phyloP scores from a whole-genome alignment of 306 rosid genomes.

The Pueraria montana region DNA sequence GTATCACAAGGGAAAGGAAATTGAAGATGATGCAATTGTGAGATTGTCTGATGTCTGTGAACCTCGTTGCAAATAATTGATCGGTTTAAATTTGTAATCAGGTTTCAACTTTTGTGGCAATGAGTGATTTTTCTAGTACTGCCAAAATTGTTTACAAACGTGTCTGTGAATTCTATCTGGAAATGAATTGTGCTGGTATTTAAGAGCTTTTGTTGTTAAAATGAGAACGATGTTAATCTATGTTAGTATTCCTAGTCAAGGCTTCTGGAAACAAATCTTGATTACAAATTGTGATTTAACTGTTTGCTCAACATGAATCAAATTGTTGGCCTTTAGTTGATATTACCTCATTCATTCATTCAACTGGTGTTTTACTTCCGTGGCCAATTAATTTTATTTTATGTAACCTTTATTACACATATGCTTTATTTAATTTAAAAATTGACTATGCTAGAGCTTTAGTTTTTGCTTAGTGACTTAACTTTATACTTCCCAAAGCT shows the following conservation, averaged over 20 bases:
- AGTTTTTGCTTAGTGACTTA: not conserved
- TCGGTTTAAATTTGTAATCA: not conserved
- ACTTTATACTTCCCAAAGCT: slow-evolving; percentile 8
- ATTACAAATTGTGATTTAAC: not conserved
- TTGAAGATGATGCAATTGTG: slow-evolving; percentile 23
- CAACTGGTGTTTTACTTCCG: slow-evolving; percentile 25
- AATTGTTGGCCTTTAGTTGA: slow-evolving; percentile 14
- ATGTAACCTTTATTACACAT: not conserved
- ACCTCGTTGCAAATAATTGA: slow-evolving; percentile 11
- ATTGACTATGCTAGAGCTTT: not conserved
- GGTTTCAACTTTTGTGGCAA: slow-evolving; percentile 24
- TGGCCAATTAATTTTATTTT: slow-evolving; percentile 7
- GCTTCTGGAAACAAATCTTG: slow-evolving; percentile 3
- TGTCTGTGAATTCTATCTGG: slow-evolving; percentile 28
- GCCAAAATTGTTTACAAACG: not conserved
- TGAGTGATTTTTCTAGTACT: slow-evolving; percentile 12
- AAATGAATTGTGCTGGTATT: not conserved
- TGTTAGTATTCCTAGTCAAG: not conserved
- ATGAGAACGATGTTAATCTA: slow-evolving; percentile 21
- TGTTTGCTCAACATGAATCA: slow-evolving; percentile 21
- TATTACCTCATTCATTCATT: slow-evolving; percentile 10
- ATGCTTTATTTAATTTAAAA: not conserved
- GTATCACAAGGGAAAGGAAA: not conserved
- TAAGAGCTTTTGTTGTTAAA: not conserved
- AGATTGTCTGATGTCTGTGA: not conserved